Evolutionary conservation across 352 stramenopile species (phyloP).

Genomic region (Phytophthora aleatoria): DNA sequence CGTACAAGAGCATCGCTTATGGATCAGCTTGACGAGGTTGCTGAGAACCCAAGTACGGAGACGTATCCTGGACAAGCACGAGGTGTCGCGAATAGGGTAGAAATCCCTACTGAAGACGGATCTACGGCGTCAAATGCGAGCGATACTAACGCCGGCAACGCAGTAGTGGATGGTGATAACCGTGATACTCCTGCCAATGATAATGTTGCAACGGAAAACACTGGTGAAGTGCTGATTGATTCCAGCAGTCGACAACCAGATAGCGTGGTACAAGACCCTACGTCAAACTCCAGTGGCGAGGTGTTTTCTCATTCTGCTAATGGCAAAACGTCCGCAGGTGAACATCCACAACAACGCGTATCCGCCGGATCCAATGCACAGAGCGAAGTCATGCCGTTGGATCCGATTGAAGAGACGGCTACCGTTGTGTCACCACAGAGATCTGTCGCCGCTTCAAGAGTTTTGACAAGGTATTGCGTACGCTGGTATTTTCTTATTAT

Average conservation of each 20-base stretch:
- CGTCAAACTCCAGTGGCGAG: background rate
- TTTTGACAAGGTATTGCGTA: constrained; percentile 27
- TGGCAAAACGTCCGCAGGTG: background rate
- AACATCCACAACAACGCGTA: constrained; percentile 2
- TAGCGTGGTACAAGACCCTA: background rate
- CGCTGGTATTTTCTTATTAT: background rate
- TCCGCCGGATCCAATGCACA: background rate
- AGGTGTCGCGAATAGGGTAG: constrained; percentile 3
- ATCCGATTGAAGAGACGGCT: background rate
- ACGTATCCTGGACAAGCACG: constrained; percentile 3
- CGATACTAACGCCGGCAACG: constrained; percentile 11
- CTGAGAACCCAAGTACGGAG: constrained; percentile 1
- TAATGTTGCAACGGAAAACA: background rate
- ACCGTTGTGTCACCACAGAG: background rate
- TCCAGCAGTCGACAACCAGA: background rate
- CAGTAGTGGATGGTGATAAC: constrained; percentile 1
- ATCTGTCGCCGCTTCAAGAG: constrained; percentile 1
- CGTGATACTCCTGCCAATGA: background rate
- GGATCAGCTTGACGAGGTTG: constrained; percentile 25
- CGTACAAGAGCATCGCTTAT: constrained; percentile 3
- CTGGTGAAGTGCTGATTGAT: constrained; percentile 3
- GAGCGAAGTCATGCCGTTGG: constrained; percentile 16
- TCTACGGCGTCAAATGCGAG: constrained; percentile 7
- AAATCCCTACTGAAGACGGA: constrained; percentile 17
- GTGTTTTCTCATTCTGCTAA: background rate